These are phyloP conservation scores for Warburgia ugandensis DNA, from an alignment of 164 flowering plant species.

Conservation along the genomic window DNA sequence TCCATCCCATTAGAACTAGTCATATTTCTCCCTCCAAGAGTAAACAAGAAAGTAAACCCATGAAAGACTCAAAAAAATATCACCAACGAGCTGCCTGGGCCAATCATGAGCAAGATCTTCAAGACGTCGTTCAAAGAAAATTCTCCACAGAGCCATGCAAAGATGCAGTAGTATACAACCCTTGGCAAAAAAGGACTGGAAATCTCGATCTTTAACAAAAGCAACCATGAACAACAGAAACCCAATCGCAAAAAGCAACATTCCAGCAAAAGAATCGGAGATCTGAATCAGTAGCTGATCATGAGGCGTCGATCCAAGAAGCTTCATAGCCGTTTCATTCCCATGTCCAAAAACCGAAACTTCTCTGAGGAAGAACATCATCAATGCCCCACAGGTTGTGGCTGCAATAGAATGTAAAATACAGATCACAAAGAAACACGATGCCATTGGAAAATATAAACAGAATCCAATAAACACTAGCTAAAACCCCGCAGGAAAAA, in stretches of 20 bases:
- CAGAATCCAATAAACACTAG: too few species aligned
- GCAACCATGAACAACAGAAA: constrained; percentile 64
- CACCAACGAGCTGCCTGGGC: constrained; percentile 50
- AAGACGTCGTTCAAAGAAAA: constrained; percentile 53
- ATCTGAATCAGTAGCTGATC: constrained; percentile 63
- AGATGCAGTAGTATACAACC: constrained; percentile 41
- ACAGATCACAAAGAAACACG: constrained; percentile 54
- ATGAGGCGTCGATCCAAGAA: constrained; percentile 64
- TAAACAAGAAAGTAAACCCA: constrained; percentile 77
- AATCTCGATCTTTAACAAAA: constrained; percentile 49
- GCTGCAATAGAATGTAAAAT: constrained; percentile 56
- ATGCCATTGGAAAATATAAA: constrained; percentile 7
- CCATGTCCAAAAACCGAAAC: constrained; percentile 50
- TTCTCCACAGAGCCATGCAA: constrained; percentile 47
- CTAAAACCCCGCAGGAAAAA: too few species aligned
- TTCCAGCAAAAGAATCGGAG: constrained; percentile 69
- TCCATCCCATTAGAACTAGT: too few species aligned
- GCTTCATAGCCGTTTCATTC: constrained; percentile 53
- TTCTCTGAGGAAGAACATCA: constrained; percentile 69
- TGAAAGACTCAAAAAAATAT: constrained; percentile 50
- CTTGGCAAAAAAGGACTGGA: constrained; percentile 63
- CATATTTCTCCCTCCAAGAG: constrained; percentile 89
- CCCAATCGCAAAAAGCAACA: constrained; percentile 62
- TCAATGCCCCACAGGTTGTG: constrained; percentile 47
- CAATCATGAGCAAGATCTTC: constrained; percentile 22